Evolutionary conservation across 2,329 filamentous ascomycete species (phyloP), one percentile per base, ranked within the genome.

Genomic region (Zasmidium cellare): DNA sequence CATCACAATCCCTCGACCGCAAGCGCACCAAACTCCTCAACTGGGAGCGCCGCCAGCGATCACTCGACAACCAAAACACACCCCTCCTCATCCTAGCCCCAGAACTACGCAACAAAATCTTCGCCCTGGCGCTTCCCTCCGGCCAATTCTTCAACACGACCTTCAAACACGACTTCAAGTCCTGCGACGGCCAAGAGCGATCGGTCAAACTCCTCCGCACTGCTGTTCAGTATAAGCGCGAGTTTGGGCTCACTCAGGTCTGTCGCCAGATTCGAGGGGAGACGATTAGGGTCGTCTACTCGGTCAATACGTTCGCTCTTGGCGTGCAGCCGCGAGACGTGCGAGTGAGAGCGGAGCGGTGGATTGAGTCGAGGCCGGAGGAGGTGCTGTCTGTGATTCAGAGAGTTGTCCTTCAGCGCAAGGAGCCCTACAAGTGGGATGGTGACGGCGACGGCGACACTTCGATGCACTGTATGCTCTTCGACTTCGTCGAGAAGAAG

Each of bases 181-280:
- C 3, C 45, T 12, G 3, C 16, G 22, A 18, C 11, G 22, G 12
- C 22, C 22, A 9, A 2, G 24, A 25, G 23, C 6, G 20, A n/a
- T 11, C 11, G 2, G 16, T 3, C 20, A 18, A 3, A 14, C 22
- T 18, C 12, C 22, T 19, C 20, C 22, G n/a, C 3, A 47, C 7
- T 3, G 20, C 9, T 16, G 6, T 11, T 0, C 12, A 12, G 22
- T 46, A 46, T 19, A 2, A 24, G 1, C 24, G 14, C 9, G n/a
- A 16, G 18, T 19, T 53, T 7, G 51, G 11, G n/a, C 38, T 59
- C 19, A 44, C 54, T 1, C 59, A 62, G 28, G 53, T 54, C 11
- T 59, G 59, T 25, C 45, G 25, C 25, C 18, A 18, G 3, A 22
- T 62, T 19, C 59, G 59, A 7, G 24, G 19, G 6, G 59, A 62